Evolutionary conservation across 352 stramenopile species (phyloP).

Genomic region (Globisporangium emineosum): DNA sequence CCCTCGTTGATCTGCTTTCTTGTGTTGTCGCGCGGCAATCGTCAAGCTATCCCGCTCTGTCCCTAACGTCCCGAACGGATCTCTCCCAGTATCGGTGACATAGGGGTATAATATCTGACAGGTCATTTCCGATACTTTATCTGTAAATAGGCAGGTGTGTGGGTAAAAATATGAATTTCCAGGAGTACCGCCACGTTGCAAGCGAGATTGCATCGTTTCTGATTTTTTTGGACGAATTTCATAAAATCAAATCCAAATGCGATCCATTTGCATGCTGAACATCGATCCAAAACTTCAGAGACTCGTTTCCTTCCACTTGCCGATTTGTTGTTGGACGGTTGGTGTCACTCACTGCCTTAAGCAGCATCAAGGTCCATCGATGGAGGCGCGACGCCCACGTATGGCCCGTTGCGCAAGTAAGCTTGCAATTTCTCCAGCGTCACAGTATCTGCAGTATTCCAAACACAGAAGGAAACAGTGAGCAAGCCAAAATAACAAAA

Average conservation of each 20-base stretch:
- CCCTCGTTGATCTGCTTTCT: neutral
- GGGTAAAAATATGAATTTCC: neutral
- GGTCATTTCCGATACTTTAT: neutral
- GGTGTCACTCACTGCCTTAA: slow-evolving; percentile 15
- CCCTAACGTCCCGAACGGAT: neutral
- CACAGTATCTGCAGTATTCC: slow-evolving; percentile 30
- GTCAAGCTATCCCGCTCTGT: neutral
- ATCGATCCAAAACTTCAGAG: slow-evolving; percentile 2
- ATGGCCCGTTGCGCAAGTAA: slow-evolving; percentile 61
- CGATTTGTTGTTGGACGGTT: neutral
- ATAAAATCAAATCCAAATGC: neutral
- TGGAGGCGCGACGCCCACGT: slow-evolving; percentile 40
- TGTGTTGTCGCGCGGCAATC: slow-evolving; percentile 1
- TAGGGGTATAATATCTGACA: neutral
- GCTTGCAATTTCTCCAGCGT: slow-evolving; percentile 52
- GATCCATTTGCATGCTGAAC: neutral
- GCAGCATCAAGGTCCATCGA: slow-evolving; percentile 68
- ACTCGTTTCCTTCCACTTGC: neutral
- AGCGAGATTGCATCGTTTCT: neutral
- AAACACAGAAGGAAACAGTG: neutral
- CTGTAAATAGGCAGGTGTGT: too few relatives aligned
- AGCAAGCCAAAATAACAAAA: neutral
- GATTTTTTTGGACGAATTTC: neutral
- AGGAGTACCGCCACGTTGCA: neutral
- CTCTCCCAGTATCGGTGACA: neutral